Percentiles rank a stretch among this genome's conserved stretches.
Conservation (phyloP, 2,329 filamentous ascomycete species). For the Graphilbum fragrans region DNA sequence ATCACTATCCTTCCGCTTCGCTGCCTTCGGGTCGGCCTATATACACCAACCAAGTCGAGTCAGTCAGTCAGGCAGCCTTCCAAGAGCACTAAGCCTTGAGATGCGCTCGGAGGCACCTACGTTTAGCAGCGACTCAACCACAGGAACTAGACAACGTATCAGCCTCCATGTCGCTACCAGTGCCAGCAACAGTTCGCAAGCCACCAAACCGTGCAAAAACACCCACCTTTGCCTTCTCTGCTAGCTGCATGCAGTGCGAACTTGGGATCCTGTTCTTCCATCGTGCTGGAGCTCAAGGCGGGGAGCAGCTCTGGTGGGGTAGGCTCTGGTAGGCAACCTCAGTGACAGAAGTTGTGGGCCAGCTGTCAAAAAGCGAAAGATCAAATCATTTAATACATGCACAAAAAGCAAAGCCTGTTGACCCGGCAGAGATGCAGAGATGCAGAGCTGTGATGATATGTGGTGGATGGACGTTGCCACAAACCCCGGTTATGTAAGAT, state of each 20-base stretch:
- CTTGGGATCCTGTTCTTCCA: conserved; percentile 25
- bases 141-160: conserved; percentile 21
- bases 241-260: conserved; percentile 82
- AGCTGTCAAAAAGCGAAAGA: too few species aligned
- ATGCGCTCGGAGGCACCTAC: conserved; percentile 26
- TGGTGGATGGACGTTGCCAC: not conserved
- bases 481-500: not conserved
- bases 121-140: conserved; percentile 64
- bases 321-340: too few species aligned
- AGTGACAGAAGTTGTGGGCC: too few species aligned
- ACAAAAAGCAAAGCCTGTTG: not conserved
- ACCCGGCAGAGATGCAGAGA: too few species aligned
- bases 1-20: conserved; percentile 64
- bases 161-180: too few species aligned
- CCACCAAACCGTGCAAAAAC: too few species aligned
- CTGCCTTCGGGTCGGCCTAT: conserved; percentile 69
- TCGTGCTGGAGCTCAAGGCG: not conserved
- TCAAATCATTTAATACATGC: too few species aligned
- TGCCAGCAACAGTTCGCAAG: too few species aligned
- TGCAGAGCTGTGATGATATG: not conserved
- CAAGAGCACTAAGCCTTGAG: too few species aligned
- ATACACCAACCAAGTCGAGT: not conserved
- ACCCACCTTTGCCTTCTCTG: conserved; percentile 69
- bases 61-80: conserved; percentile 1
- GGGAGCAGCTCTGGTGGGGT: not conserved